These are phyloP conservation scores for Cyclanthera cordifolia DNA, from an alignment of 306 rosid species.

Conservation along the genomic window DNA sequence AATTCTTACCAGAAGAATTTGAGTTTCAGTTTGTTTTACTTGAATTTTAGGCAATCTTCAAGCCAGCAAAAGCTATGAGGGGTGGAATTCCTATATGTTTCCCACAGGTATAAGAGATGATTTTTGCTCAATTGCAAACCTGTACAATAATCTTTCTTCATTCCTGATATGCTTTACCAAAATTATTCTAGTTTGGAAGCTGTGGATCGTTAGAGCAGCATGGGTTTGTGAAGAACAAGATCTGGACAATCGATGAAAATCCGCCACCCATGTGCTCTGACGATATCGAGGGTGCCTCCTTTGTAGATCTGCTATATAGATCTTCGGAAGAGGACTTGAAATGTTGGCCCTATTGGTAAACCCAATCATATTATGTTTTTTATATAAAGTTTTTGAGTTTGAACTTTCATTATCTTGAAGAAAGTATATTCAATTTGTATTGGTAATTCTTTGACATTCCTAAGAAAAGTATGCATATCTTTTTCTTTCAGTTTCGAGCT, in stretches of 20 bases:
- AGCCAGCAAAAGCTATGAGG: slow-evolving; percentile 64
- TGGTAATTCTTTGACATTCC: neutral
- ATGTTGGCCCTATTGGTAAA: slow-evolving; percentile 64
- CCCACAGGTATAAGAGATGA: slow-evolving; percentile 53
- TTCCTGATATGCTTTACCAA: slow-evolving; percentile 11
- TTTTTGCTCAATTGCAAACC: slow-evolving; percentile 3
- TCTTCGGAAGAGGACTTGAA: slow-evolving; percentile 72
- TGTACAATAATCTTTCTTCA: neutral
- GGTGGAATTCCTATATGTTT: slow-evolving; percentile 91
- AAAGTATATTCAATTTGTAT: neutral
- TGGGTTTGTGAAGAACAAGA: slow-evolving; percentile 86
- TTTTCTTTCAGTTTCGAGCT: slow-evolving; percentile 61
- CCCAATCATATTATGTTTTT: slow-evolving; percentile 1
- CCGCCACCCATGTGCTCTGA: slow-evolving; percentile 47
- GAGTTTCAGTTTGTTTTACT: neutral
- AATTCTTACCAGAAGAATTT: neutral
- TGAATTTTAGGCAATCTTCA: slow-evolving; percentile 44
- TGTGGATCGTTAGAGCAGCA: slow-evolving; percentile 70
- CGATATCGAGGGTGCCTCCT: slow-evolving; percentile 48
- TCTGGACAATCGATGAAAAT: slow-evolving; percentile 64
- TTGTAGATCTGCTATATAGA: slow-evolving; percentile 57
- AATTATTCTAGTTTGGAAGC: slow-evolving; percentile 59
- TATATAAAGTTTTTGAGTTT: neutral
- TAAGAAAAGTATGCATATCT: slow-evolving; percentile 4
- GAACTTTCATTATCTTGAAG: neutral